Evolutionary conservation across 306 rosid species (phyloP).

Genomic region (Vicia villosa): DNA sequence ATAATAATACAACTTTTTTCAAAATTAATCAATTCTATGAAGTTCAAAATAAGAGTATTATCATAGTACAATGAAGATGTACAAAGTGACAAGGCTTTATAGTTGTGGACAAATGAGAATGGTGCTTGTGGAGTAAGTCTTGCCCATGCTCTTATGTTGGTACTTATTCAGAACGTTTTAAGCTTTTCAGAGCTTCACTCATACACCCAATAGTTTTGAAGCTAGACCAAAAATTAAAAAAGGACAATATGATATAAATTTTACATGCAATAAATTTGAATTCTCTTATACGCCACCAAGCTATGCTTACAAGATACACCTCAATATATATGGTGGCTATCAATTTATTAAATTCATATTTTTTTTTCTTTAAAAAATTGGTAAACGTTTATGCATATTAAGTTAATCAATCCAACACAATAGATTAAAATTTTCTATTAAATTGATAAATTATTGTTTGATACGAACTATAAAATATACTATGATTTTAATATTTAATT

Average conservation of each 20-base stretch:
- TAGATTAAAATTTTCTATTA: too few relatives aligned
- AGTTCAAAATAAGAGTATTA: not conserved
- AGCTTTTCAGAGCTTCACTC: conserved; percentile 41
- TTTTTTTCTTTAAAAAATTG: too few relatives aligned
- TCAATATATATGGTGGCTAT: not conserved
- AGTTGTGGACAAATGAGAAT: conserved; percentile 3
- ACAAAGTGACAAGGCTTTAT: conserved; percentile 1
- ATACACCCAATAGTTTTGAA: not conserved
- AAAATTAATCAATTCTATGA: not conserved
- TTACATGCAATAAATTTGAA: conserved; percentile 21
- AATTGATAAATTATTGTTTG: too few relatives aligned
- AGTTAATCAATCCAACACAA: too few relatives aligned
- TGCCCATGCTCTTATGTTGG: conserved; percentile 37
- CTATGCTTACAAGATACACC: not conserved
- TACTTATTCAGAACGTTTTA: conserved; percentile 34
- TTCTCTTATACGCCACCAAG: conserved; percentile 24
- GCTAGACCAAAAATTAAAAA: conserved; percentile 13
- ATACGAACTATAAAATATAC: too few relatives aligned
- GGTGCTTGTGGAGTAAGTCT: conserved; percentile 34
- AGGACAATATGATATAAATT: conserved; percentile 18
- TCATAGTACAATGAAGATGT: not conserved
- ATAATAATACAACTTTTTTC: too few relatives aligned
- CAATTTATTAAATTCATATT: too few relatives aligned
- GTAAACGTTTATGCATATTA: too few relatives aligned
- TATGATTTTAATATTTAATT: too few relatives aligned